Evolutionary conservation across 2,329 filamentous ascomycete genomes (phyloP).

Genomic region (Lachnellula cervina): DNA sequence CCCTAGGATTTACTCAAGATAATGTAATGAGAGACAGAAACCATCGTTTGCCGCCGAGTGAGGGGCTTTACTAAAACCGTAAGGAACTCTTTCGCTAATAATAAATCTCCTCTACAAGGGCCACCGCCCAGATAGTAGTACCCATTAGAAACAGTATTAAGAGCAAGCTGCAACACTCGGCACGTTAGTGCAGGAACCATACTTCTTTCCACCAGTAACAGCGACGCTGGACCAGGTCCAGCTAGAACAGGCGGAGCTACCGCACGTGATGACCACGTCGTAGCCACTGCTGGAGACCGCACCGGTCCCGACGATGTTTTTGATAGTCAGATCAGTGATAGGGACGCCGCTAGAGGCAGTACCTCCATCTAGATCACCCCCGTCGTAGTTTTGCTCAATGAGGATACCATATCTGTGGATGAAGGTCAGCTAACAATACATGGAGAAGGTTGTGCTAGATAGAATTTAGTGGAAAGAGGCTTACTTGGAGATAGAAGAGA

Average conservation of each 20-base stretch:
- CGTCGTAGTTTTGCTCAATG: slow-evolving; percentile 51
- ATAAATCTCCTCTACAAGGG: too few species aligned
- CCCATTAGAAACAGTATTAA: neutral
- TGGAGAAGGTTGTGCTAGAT: neutral
- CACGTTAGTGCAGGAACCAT: slow-evolving; percentile 37
- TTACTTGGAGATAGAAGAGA: slow-evolving; percentile 46
- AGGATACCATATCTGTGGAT: slow-evolving; percentile 48
- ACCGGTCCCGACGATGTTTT: slow-evolving; percentile 36
- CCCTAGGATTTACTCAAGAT: too few species aligned
- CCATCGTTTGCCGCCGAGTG: too few species aligned
- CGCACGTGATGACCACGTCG: slow-evolving; percentile 47
- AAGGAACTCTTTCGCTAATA: too few species aligned
- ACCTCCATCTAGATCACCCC: slow-evolving; percentile 35
- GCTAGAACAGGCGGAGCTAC: slow-evolving; percentile 29
- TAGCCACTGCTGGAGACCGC: slow-evolving; percentile 31
- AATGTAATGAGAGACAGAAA: too few species aligned
- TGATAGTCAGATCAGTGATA: slow-evolving; percentile 44
- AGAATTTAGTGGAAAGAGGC: slow-evolving; percentile 28
- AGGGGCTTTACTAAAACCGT: too few species aligned
- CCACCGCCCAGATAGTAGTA: too few species aligned
- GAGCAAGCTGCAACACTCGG: slow-evolving; percentile 22
- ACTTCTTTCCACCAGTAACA: slow-evolving; percentile 46
- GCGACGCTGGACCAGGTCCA: slow-evolving; percentile 40
- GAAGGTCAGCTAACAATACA: slow-evolving; percentile 30
- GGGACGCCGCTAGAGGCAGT: slow-evolving; percentile 42